Evolutionary conservation across 1,284 basidiomycete species (phyloP).

Genomic region (Lentinula novae-zelandiae): DNA sequence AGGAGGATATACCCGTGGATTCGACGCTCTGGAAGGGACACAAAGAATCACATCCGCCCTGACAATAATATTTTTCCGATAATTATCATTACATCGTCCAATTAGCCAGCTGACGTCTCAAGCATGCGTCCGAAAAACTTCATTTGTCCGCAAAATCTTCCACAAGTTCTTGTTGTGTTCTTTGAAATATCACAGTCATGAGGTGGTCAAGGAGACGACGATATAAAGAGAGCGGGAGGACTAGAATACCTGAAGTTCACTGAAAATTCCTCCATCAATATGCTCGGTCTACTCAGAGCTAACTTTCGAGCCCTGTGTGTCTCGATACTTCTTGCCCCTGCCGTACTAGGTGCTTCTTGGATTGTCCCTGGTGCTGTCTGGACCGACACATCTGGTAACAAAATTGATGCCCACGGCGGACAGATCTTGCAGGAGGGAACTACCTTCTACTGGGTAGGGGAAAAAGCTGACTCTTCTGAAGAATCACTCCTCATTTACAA

Average conservation of each 20-base stretch:
- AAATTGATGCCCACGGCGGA: slow-evolving; percentile 19
- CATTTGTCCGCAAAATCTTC: not conserved
- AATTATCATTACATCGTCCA: not conserved
- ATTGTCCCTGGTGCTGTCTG: slow-evolving; percentile 21
- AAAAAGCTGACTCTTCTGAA: not conserved
- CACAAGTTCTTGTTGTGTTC: not conserved
- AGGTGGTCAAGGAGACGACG: not conserved
- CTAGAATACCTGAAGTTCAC: not conserved
- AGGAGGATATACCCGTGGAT: too few relatives aligned
- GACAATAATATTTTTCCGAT: not conserved
- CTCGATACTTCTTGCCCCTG: not conserved
- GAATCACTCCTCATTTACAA: not conserved
- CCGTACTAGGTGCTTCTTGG: not conserved
- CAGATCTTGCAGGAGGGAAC: slow-evolving; percentile 16
- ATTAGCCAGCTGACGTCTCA: not conserved
- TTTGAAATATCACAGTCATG: not conserved
- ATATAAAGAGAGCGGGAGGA: not conserved
- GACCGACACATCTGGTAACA: slow-evolving; percentile 19
- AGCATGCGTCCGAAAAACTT: not conserved
- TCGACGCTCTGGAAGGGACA: too few relatives aligned
- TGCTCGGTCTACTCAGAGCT: not conserved
- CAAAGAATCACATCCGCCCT: not conserved
- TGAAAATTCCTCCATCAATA: not conserved
- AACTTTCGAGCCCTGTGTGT: not conserved
- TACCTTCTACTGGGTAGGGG: slow-evolving; percentile 19